These are phyloP conservation scores for Venturiaceae sp. DNA, from an alignment of 2,329 filamentous ascomycete genomes.

Conservation along the genomic window DNA sequence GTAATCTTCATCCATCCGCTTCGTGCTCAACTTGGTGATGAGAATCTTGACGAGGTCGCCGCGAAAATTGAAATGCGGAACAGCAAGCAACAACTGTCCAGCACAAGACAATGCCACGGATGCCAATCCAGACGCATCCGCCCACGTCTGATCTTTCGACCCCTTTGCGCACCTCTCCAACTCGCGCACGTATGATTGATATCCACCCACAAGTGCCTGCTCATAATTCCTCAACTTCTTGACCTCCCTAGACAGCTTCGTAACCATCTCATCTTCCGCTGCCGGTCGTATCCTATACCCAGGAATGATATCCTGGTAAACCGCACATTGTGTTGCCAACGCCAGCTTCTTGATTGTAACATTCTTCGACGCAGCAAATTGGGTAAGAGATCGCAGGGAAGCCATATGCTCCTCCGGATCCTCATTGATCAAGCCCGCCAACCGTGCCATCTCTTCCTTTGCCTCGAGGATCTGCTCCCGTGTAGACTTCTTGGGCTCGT, in stretches of 20 bases:
- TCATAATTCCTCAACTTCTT: slow-evolving; percentile 75
- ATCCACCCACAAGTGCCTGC: slow-evolving; percentile 74
- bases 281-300: slow-evolving; percentile 88
- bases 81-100: slow-evolving; percentile 67
- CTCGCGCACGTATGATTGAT: slow-evolving; percentile 74
- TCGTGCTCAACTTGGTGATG: slow-evolving; percentile 69
- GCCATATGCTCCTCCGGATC: slow-evolving; percentile 84
- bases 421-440: slow-evolving; percentile 75
- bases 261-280: slow-evolving; percentile 61
- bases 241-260: slow-evolving; percentile 88
- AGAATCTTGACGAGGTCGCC: slow-evolving; percentile 79
- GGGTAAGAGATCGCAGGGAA: slow-evolving; percentile 66
- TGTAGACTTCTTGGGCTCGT: slow-evolving; percentile 56
- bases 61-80: slow-evolving; percentile 97
- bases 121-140: slow-evolving; percentile 40
- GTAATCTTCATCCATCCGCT: slow-evolving; percentile 64
- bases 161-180: slow-evolving; percentile 58
- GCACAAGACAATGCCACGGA: slow-evolving; percentile 77
- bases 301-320: slow-evolving; percentile 94
- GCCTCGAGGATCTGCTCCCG: slow-evolving; percentile 74
- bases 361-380: slow-evolving; percentile 61
- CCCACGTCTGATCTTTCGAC: slow-evolving; percentile 29
- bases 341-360: slow-evolving; percentile 74
- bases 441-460: slow-evolving; percentile 83
- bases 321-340: slow-evolving; percentile 73